Base-by-base conservation (phyloP, 108 stramenopile genomes). In the Aurantiochytrium sp. region DNA sequence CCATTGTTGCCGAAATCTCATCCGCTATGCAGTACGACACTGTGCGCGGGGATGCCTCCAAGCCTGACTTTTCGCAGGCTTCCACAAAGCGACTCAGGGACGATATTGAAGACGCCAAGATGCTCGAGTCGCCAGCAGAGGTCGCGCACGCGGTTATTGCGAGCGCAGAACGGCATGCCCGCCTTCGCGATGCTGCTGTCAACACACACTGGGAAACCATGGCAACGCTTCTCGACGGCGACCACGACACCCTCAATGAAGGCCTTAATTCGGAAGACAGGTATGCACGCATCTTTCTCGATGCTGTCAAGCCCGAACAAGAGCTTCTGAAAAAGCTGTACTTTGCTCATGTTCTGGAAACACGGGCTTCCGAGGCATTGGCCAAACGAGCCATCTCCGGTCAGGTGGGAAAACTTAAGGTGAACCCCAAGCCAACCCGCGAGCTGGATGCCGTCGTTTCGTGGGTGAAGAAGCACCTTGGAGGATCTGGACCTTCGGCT, bases 31-130 rank as follows among this genome's bases (percentile, higher is more conserved):
- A 47, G 23, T 18, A 83, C 25, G 76, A 53, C 4, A 16, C 51
- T 8, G 51, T 83, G 12, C 18, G 23, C 49, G 76, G 76, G 12
- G 45, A 47, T 23, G 49, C 76, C 49, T n/a, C 49, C 45, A 23
- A 83, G 49, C 76, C 51, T 6, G 76, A 83, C 51, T 21, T 83
- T 47, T 6, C 76, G 51, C 51, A 53, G 2, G 76, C 76, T 53
- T 47, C 49, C 1, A 53, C 76, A 12, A 23, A 12, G 2, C 76
- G 51, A 6, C 76, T 83, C 23, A 12, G 76, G 0, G 76, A 47
- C 16, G 76, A 83, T 28, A 83, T 83, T 53, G 76, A 83, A 35
- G 76, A 83, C 28, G 76, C 76, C 45, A 83, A 83, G 28, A 53
- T 83, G 76, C 51, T 83, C 25, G 76, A 28, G 23, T 83, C 76